Conservation (phyloP, 805 yeast species). For the Blastobotrys peoriensis region DNA sequence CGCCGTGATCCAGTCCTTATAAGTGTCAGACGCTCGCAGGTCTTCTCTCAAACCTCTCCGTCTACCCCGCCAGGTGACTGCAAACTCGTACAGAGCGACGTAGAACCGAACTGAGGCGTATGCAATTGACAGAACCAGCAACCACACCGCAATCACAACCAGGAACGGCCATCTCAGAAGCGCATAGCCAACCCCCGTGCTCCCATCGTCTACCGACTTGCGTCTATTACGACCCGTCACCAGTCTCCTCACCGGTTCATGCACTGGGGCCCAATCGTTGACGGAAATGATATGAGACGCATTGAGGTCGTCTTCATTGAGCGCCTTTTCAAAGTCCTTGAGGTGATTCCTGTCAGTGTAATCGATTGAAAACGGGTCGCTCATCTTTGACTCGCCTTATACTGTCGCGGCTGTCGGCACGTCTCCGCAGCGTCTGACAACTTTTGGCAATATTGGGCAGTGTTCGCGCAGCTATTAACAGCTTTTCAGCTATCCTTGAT, state of each 20-base stretch:
- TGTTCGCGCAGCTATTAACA: no score
- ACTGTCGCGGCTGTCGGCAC: no score
- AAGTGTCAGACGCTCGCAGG: conserved; percentile 45
- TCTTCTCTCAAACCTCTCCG: conserved; percentile 43
- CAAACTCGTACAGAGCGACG: conserved; percentile 57
- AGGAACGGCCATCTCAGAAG: conserved; percentile 64
- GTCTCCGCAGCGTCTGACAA: no score
- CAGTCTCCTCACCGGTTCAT: conserved; percentile 11
- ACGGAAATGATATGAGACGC: conserved; percentile 33
- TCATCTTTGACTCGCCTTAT: background rate
- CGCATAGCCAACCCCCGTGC: conserved; percentile 37
- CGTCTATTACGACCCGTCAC: background rate
- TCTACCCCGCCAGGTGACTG: conserved; percentile 56
- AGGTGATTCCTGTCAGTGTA: conserved; percentile 24
- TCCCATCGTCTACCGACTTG: conserved; percentile 9
- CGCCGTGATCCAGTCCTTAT: conserved; percentile 56
- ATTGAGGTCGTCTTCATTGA: conserved; percentile 29
- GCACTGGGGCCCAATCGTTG: conserved; percentile 44
- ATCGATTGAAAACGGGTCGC: conserved; percentile 7
- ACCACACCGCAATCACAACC: conserved; percentile 48
- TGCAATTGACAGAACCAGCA: conserved; percentile 40
- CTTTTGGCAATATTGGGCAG: no score
- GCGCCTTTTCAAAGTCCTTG: conserved; percentile 34
- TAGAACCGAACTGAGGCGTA: conserved; percentile 52
- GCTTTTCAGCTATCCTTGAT: no score